Conservation (phyloP, 176 grass and related monocot genomes). For the Oryza nivara region DNA sequence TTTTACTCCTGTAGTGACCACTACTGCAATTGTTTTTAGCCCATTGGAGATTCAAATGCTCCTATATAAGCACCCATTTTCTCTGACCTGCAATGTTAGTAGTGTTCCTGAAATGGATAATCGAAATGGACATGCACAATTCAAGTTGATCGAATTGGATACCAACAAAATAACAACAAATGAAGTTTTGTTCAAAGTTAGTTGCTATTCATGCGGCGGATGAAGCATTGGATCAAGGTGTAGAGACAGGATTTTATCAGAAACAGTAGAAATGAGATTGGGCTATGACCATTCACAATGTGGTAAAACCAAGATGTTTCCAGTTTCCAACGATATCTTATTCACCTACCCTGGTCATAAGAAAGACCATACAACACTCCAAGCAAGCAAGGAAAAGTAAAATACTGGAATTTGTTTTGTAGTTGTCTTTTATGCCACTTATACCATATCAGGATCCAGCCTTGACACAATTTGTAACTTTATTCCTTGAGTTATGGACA, state of each 20-base stretch:
- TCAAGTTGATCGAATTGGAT: not conserved
- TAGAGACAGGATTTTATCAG: not conserved
- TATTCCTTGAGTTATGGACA: constrained; percentile 16
- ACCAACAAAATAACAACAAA: not conserved
- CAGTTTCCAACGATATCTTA: not conserved
- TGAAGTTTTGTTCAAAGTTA: not conserved
- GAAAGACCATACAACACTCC: constrained; percentile 29
- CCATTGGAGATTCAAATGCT: not conserved
- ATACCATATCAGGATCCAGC: constrained; percentile 17
- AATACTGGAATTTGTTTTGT: constrained; percentile 15
- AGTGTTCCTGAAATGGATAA: not conserved
- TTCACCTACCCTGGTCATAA: constrained; percentile 27
- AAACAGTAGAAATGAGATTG: not conserved
- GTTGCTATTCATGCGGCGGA: not conserved
- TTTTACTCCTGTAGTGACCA: not conserved
- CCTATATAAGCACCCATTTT: not conserved
- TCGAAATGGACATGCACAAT: not conserved
- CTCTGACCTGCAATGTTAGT: not conserved
- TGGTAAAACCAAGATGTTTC: not conserved
- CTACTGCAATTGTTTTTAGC: not conserved
- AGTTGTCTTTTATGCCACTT: not conserved
- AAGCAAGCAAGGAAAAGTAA: constrained; percentile 3
- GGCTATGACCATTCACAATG: not conserved
- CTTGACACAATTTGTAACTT: not conserved
- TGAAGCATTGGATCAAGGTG: not conserved